phyloP scores from a whole-genome alignment of 176 grass and related monocot genomes.

The Raddia distichophylla region DNA sequence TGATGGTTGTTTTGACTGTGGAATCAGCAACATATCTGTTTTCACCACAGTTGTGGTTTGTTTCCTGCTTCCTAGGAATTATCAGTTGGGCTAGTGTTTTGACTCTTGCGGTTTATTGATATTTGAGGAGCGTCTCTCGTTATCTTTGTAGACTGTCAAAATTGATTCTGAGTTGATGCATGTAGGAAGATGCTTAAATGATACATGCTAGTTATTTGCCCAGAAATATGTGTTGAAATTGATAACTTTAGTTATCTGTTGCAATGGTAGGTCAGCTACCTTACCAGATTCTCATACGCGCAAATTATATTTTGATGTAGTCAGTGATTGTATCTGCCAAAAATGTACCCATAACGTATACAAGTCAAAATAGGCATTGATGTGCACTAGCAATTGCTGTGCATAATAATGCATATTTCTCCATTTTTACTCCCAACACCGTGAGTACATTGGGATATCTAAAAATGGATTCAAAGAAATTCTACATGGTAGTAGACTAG shows the following conservation, averaged over 20 bases:
- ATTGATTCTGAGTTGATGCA: neutral
- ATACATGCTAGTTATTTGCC: neutral
- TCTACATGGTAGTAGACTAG: neutral
- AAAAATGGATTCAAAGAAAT: neutral
- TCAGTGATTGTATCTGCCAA: neutral
- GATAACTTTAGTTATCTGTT: conserved; percentile 1
- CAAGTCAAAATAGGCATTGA: neutral
- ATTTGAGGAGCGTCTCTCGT: conserved; percentile 2
- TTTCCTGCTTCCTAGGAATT: conserved; percentile 7
- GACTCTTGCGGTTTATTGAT: neutral
- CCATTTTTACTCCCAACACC: neutral
- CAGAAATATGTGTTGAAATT: neutral
- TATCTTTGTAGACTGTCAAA: neutral
- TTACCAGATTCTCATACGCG: neutral
- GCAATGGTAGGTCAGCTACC: neutral
- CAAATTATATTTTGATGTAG: neutral
- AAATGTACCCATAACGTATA: neutral
- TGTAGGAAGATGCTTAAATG: neutral
- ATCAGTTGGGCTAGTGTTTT: neutral
- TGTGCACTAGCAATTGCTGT: neutral
- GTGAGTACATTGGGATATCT: neutral
- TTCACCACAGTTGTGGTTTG: neutral
- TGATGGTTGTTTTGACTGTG: neutral
- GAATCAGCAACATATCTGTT: neutral
- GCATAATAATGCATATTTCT: neutral